Evolutionary conservation across 1,139 yeast species (phyloP), one percentile per base, ranked within the genome.

Genomic region (Pichia sp.): DNA sequence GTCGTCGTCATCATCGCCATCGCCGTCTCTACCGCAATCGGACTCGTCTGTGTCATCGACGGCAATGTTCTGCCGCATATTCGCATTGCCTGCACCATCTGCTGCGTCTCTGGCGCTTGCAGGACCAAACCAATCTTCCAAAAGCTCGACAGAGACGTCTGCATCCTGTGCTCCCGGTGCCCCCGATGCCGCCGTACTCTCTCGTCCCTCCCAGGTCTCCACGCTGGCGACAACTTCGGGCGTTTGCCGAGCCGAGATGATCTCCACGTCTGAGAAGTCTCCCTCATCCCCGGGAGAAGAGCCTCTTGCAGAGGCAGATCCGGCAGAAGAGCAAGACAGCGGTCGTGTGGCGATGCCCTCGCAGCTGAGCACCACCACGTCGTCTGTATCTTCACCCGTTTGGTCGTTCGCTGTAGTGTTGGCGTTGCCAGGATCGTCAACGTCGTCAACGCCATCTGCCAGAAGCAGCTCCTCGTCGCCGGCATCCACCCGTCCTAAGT

Each of bases 1-100:
- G 4, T 38, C 44, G 33, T 38, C 8, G 16, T 50, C 68, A 48
- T 64, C 63, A 3, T 54, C 59, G 10, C 54, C 58, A 1, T 58
- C 60, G 14, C 57, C 57, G 3, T 47, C 55, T 3, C 49, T 58
- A 1, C 48, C 50, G 1, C 29, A 45, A 33, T 44, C 52, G 5
- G 24, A 20, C 24, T 20, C 40, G 16, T 36, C 16, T 36, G 40
- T 14, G 40, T 36, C 16, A 16, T 10, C 7, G 16, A 6, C 7
- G 40, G 7, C 16, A 14, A 6, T 14, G 40, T 36, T 36, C 24
- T 20, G 24, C 24, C 24, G 24, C 42, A 9, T 46, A 36, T 34
- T 17, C 50, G 16, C 41, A 12, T 46, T 24, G 12, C 20, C 36
- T 31, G 14, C 31, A 16, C 20, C 24, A 3, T 20, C 24, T 20